Conservation (phyloP, 1,284 basidiomycete genomes). For the Cryptococcus sp. region DNA sequence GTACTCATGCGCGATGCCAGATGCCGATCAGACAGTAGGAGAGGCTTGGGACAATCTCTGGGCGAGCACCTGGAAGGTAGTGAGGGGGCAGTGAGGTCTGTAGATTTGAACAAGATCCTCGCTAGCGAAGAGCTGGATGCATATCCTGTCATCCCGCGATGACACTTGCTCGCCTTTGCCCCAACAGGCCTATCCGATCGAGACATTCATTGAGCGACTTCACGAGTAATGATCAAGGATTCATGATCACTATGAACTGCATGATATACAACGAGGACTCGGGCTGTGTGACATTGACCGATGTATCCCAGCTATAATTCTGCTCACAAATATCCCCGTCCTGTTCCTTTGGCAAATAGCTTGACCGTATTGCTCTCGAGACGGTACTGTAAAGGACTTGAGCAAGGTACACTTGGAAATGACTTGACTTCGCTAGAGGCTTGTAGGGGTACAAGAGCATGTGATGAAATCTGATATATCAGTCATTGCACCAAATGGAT, state of each 20-base stretch:
- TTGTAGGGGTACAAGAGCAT: constrained; percentile 12
- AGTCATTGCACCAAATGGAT: neutral
- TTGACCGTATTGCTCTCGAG: constrained; percentile 40
- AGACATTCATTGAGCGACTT: too few relatives aligned
- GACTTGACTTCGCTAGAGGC: neutral
- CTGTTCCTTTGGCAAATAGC: constrained; percentile 48
- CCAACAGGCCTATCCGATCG: too few relatives aligned
- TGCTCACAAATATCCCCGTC: constrained; percentile 43
- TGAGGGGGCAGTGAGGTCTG: too few relatives aligned
- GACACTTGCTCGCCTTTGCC: too few relatives aligned
- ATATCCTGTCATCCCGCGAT: too few relatives aligned
- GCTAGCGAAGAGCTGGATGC: too few relatives aligned
- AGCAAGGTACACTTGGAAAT: constrained; percentile 16
- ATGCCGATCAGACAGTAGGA: constrained; percentile 20
- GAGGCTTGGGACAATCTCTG: constrained; percentile 2
- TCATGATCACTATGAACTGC: too few relatives aligned
- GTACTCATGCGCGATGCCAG: constrained; percentile 34
- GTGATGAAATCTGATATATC: constrained; percentile 27
- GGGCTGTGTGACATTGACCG: too few relatives aligned
- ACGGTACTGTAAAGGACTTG: constrained; percentile 43
- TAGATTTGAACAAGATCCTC: too few relatives aligned
- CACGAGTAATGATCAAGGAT: too few relatives aligned
- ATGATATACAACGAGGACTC: too few relatives aligned
- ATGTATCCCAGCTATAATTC: neutral
- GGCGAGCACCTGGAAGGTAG: neutral